Evolutionary conservation across 768 basidiomycete species (phyloP), one percentile per base, ranked within the genome.

Genomic region (Hygrophoropsis aurantiaca): DNA sequence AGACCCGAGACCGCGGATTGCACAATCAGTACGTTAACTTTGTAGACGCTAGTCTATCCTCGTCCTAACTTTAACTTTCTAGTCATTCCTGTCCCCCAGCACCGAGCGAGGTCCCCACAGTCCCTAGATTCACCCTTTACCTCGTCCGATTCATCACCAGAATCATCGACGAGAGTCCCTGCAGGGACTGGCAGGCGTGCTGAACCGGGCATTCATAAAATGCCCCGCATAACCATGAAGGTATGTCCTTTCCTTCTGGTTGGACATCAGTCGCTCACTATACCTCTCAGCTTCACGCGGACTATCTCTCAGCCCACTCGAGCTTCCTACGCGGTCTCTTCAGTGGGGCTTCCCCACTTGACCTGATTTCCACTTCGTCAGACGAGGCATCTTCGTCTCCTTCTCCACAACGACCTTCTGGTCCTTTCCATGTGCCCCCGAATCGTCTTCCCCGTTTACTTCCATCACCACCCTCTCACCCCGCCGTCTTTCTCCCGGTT

Each of bases 221-320:
- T 74, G 16, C 77, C 79, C 13, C 81, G 78, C 26, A 74, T 87
- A 58, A 76, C 80, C 34, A 68, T 90, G 55, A 80, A 79, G 60
- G 88, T 88, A 47, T 15, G 78, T 63, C 0, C 8, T 9, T 19
- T 9, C n/a, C 2, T n/a, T n/a, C 33, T 6, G 21, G 37, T 16
- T 36, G 18, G 19, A 19, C n/a, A 2, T 18, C 38, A 38, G 39
- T 39, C 56, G 18, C 47, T 54, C 41, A 54, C 21, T 45, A 41
- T 10, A 30, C 41, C 24, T 34, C 20, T 20, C 56, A 91, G 89
- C 69, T 93, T 21, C 92, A 95, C 58, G 74, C 80, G 52, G 87
- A 89, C 60, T 90, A 85, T 58, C 78, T 95, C 36, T 80, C 82
- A n/a, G 82, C 87, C 15, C 89, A 92, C 64, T 93, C 90, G 0